phyloP scores from a whole-genome alignment of 345 rosid species.

The Eucalyptus erythrocorys region DNA sequence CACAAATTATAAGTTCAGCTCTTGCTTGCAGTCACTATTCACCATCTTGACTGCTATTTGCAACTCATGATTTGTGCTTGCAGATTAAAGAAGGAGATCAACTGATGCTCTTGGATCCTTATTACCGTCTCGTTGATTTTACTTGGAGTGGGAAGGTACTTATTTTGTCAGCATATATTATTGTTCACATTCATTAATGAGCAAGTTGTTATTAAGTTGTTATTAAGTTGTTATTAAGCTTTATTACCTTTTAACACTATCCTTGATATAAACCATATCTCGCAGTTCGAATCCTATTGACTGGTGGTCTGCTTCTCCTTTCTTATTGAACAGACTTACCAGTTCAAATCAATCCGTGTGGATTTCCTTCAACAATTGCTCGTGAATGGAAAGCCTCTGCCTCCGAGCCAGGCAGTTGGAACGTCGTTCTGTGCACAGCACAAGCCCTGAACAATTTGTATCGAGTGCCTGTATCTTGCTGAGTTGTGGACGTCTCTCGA shows the following conservation, averaged over 20 bases:
- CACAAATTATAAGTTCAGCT: not conserved
- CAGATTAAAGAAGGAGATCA: slow-evolving; percentile 73
- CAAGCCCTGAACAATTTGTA: slow-evolving; percentile 27
- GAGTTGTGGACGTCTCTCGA: not conserved
- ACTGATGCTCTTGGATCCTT: slow-evolving; percentile 38
- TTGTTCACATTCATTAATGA: not conserved
- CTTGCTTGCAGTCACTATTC: not conserved
- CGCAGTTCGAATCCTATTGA: not conserved
- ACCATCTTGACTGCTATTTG: not conserved
- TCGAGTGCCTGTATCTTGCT: not conserved
- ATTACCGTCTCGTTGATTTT: slow-evolving; percentile 19
- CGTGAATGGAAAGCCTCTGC: slow-evolving; percentile 41
- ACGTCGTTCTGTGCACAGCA: slow-evolving; percentile 54
- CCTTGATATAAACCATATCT: not conserved
- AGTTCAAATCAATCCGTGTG: slow-evolving; percentile 50
- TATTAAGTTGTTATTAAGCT: not conserved
- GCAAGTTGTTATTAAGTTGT: not conserved
- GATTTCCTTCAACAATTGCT: slow-evolving; percentile 56
- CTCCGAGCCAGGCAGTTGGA: slow-evolving; percentile 16
- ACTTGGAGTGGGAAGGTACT: slow-evolving; percentile 64
- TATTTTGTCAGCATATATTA: not conserved
- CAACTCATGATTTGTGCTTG: not conserved
- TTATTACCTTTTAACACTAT: not conserved
- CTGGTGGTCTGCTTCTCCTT: not conserved
- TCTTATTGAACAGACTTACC: slow-evolving; percentile 20